Conservation (phyloP, 305 asterid genomes). For the Fraxinus velutina region DNA sequence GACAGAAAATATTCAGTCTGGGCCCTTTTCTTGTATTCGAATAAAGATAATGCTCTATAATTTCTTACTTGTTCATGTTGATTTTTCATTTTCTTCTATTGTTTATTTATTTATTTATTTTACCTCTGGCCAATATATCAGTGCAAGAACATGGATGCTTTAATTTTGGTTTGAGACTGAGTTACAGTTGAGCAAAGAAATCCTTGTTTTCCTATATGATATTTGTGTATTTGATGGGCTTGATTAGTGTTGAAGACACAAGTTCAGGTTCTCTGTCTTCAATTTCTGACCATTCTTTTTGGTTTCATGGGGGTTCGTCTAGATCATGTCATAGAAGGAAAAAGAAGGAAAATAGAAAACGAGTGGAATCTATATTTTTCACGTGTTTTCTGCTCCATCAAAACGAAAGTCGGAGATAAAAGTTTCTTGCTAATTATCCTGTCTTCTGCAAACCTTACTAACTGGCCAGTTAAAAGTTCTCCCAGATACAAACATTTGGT, state of each 20-base stretch:
- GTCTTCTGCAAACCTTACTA: not conserved
- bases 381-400: not conserved
- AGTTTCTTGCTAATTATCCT: not conserved
- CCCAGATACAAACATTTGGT: not conserved
- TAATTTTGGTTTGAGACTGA: not conserved
- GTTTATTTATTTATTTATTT: not conserved
- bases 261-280: not conserved
- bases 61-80: not conserved
- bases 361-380: not conserved
- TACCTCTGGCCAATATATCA: not conserved
- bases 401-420: not conserved
- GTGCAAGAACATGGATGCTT: not conserved
- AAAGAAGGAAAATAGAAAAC: not conserved
- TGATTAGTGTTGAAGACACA: not conserved
- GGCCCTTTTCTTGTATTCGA: not conserved
- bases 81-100: not conserved
- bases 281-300: not conserved
- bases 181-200: not conserved
- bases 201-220: not conserved
- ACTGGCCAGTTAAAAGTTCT: not conserved
- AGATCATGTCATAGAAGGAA: not conserved
- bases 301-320: not conserved
- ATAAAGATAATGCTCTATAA: not conserved
- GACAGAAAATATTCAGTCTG: not conserved
- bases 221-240: not conserved